Percentiles rank a stretch among this genome's conserved stretches.
These are phyloP conservation scores for Epichloe gansuensis DNA, from an alignment of 2,329 filamentous ascomycete genomes.

Conservation along the genomic window DNA sequence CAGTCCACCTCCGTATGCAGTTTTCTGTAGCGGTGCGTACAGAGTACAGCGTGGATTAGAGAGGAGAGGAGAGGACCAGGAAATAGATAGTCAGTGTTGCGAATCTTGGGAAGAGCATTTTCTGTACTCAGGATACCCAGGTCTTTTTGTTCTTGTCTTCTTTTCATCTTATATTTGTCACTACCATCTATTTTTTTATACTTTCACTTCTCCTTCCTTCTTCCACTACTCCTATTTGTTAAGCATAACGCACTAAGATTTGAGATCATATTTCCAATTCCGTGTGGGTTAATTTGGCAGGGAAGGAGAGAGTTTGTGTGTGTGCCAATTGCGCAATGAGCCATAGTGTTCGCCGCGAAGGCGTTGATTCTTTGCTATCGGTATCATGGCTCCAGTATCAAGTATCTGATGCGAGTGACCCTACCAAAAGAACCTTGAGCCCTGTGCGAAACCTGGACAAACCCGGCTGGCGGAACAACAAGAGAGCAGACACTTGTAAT, in stretches of 20 bases:
- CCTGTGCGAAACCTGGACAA: no score
- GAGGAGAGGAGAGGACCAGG: neutral
- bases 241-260: neutral
- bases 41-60: neutral
- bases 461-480: no score
- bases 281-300: neutral
- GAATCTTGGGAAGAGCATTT: neutral
- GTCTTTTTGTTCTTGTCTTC: neutral
- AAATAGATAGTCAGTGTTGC: neutral
- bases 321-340: neutral
- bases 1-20: neutral
- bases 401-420: no score
- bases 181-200: neutral
- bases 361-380: neutral
- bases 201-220: neutral
- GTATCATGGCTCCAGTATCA: no score
- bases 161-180: neutral
- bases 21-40: neutral
- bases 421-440: no score
- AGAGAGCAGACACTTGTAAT: neutral
- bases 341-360: neutral
- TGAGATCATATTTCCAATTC: neutral
- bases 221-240: neutral
- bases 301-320: neutral
- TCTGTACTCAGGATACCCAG: slow-evolving; percentile 4